Evolutionary conservation across 148 eudicot species (phyloP), one percentile per base, ranked within the genome.

Genomic region (Amaranthus cruentus): DNA sequence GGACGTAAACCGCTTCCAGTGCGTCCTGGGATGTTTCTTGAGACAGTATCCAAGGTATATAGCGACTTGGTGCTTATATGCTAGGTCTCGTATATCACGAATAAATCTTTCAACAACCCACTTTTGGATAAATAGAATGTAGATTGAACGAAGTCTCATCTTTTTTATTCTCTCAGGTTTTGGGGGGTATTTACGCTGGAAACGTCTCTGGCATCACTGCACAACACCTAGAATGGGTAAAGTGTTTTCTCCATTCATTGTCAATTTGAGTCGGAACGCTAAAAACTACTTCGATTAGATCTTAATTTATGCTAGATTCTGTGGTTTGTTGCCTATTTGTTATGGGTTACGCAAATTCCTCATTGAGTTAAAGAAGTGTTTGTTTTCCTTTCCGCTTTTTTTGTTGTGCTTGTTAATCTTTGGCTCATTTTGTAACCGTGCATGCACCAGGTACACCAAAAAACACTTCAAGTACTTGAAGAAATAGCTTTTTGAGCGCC

Each of bases 11-110:
- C 96, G 56, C 86, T 80, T 70, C 98, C 98, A 49, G 98, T 95
- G 67, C 98, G 97, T n/a, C 98, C 98, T 72, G 98, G 98, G 81
- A 95, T 91, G 96, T 95, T 95, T 86, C 96, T 95, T 43, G 98
- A 91, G 78, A 90, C 98, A 0, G 96, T 95, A 55, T 80, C 98
- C 56, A 95, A 95, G 97, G 98, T 91, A 91, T 61, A 65, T 28
- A 60, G 4, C 47, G 60, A 4, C n/a, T 15, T 50, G 13, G n/a
- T 14, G 15, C 6, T 38, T 56, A 9, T 52, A 56, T 44, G 54
- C 48, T n/a, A 18, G 54, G 47, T 4, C 18, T 66, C 55, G 66
- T 18, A 13, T 12, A 44, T 18, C 21, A 47, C 53, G 4, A 15
- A 62, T 70, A 3, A 13, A 54, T 13, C 58, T 43, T 9, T 10